phyloP scores from a whole-genome alignment of 108 stramenopile species.

The Nitzschia sp. region DNA sequence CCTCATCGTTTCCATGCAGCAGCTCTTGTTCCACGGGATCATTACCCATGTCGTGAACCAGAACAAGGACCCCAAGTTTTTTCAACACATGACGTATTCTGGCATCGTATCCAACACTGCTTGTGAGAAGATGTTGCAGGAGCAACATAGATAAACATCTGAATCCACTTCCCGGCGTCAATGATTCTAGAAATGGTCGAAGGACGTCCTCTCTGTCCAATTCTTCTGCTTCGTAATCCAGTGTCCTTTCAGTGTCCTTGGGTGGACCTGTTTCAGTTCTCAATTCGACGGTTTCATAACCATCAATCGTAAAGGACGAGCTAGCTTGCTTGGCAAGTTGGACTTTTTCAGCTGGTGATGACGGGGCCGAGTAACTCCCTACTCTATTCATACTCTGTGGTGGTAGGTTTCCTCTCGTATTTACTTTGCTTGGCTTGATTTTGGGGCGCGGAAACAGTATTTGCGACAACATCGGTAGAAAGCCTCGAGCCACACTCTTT shows the following conservation, averaged over 20 bases:
- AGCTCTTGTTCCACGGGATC: constrained; percentile 35
- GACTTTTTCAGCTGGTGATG: not conserved
- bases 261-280: constrained; percentile 5
- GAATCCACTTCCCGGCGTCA: constrained; percentile 79
- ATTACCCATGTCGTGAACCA: constrained; percentile 65
- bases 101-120: constrained; percentile 76
- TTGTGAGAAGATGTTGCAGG: constrained; percentile 68
- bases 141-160: constrained; percentile 71
- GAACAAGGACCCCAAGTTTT: constrained; percentile 72
- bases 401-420: not conserved
- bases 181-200: constrained; percentile 76
- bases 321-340: not conserved
- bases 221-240: constrained; percentile 21
- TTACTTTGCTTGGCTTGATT: not conserved
- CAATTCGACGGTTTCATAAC: not conserved
- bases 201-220: constrained; percentile 53
- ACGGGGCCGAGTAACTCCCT: not conserved
- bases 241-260: not conserved
- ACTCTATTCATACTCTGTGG: not conserved
- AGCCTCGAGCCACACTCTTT: constrained; percentile 63
- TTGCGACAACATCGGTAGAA: constrained; percentile 71
- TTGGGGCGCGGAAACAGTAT: constrained; percentile 39
- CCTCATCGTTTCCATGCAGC: not conserved
- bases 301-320: constrained; percentile 3
- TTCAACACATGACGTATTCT: constrained; percentile 77